A percentile compares a stretch with the other conserved stretches of the same genome.
These are phyloP conservation scores for Mycena amicta DNA, from an alignment of 768 basidiomycete species.

Conservation along the genomic window DNA sequence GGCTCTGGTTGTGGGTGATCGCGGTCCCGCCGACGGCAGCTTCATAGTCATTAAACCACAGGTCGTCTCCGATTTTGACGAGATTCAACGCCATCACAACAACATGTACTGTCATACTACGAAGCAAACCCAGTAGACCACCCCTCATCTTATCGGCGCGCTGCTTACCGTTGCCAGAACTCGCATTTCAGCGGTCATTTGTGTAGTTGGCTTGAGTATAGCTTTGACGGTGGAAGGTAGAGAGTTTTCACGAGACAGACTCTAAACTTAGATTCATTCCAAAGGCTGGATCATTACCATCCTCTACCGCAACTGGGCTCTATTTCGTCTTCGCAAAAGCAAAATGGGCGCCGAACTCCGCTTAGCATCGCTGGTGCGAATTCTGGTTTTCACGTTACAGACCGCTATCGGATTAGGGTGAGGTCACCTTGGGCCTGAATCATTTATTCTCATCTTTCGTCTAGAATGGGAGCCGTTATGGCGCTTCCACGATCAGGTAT, in stretches of 20 bases:
- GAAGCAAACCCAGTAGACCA: background rate
- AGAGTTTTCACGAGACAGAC: background rate
- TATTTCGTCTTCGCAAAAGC: slow-evolving; percentile 5
- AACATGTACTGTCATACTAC: slow-evolving; percentile 13
- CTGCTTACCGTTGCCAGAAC: background rate
- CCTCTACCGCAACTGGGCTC: slow-evolving; percentile 10
- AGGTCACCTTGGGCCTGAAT: too few relatives aligned
- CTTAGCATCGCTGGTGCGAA: slow-evolving; percentile 8
- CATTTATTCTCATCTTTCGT: background rate
- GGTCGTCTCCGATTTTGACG: slow-evolving; percentile 7
- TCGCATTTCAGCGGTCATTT: slow-evolving; percentile 2
- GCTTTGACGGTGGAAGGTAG: slow-evolving; percentile 1
- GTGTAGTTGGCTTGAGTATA: slow-evolving; percentile 3
- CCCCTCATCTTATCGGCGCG: background rate
- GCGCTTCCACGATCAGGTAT: background rate
- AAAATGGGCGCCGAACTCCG: slow-evolving; percentile 2
- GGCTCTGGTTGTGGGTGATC: slow-evolving; percentile 2
- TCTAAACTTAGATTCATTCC: background rate
- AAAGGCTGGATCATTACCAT: slow-evolving; percentile 9
- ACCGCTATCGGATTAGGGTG: slow-evolving; percentile 5
- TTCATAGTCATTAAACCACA: background rate
- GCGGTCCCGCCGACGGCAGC: too few relatives aligned
- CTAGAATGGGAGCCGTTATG: background rate
- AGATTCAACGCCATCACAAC: slow-evolving; percentile 2
- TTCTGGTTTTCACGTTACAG: slow-evolving; percentile 10